phyloP scores from a whole-genome alignment of 805 yeast species.

The Ogataea naganishii region DNA sequence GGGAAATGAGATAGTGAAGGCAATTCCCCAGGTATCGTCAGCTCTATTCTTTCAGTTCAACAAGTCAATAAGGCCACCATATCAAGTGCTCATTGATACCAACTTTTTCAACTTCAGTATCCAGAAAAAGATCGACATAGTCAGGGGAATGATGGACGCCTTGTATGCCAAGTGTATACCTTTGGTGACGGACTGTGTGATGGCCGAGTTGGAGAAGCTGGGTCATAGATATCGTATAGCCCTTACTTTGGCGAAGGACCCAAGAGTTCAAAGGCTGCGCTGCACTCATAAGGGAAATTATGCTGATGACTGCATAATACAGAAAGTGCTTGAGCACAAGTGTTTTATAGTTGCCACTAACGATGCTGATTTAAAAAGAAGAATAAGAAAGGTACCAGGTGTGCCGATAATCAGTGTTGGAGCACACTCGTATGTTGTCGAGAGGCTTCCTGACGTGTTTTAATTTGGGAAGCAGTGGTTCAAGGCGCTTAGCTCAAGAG shows the following conservation, averaged over 20 bases:
- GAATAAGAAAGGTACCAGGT: constrained; percentile 95
- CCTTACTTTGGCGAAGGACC: constrained; percentile 84
- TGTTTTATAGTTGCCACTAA: constrained; percentile 96
- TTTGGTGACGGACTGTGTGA: constrained; percentile 91
- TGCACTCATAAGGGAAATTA: constrained; percentile 94
- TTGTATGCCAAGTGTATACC: constrained; percentile 93
- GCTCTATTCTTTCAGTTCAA: constrained; percentile 93
- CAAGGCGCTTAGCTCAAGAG: too few relatives aligned
- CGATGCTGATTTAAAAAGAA: constrained; percentile 92
- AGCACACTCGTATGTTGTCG: constrained; percentile 83
- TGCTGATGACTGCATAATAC: constrained; percentile 96
- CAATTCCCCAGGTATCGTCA: constrained; percentile 89
- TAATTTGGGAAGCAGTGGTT: too few relatives aligned
- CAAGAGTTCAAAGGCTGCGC: constrained; percentile 76
- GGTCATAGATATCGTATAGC: constrained; percentile 96
- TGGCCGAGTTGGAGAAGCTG: constrained; percentile 94
- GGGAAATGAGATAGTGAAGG: constrained; percentile 71
- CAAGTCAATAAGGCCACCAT: constrained; percentile 94
- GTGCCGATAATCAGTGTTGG: constrained; percentile 97
- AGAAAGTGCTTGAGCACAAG: constrained; percentile 90
- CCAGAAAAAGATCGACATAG: constrained; percentile 89
- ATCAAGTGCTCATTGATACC: constrained; percentile 92
- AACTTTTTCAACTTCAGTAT: constrained; percentile 95
- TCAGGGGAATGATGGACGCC: constrained; percentile 96
- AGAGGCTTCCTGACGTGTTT: constrained; percentile 91